Evolutionary conservation across 495 filamentous ascomycete species (phyloP), one percentile per base, ranked within the genome.

Genomic region (Aspergillus ellipticus): DNA sequence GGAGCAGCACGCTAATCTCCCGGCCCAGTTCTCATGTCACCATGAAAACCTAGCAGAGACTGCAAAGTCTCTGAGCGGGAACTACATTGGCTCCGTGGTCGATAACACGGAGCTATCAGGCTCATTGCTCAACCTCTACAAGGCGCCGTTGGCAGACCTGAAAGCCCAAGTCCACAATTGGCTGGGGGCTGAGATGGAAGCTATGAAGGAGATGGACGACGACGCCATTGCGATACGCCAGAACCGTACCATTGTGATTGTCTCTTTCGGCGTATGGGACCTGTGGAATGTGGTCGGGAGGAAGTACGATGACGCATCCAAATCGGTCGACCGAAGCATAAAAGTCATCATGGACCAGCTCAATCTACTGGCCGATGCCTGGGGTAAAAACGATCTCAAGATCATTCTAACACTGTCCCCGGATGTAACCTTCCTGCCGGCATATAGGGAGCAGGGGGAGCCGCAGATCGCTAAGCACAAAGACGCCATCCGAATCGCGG

Each of bases 251-350:
- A 65, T 74, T 19, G 68, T 79, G 39, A 68, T 69, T 8, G 60
- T 81, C 5, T 76, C 74, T 24, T 82, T 81, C 55, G 74, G 76
- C 5, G 61, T 80, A 20, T 81, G 76, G 70, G 80, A 81, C 57
- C 51, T 81, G 37, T 82, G 77, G 78, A 74, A 74, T 42, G 65
- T 77, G 19, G 65, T 74, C 22, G 60, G 60, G 5, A 70, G 69
- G 51, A 64, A 67, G 47, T 67, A 69, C 49, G 56, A 58, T 20
- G 56, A 64, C 15, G 77, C 73, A 3, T 54, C 53, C 24, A 45
- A 60, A n/a, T 72, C 76, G 0, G 59, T 79, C 15, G 67, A 73
- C 33, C 73, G 69, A 19, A 77, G 68, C 37, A 59, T 81, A 56
- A 67, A 74, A 46, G 68, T 68, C 41, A 63, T 82, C 13, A 73